Conservation (phyloP, 495 filamentous ascomycete species). For the Penicillium pancosmium region DNA sequence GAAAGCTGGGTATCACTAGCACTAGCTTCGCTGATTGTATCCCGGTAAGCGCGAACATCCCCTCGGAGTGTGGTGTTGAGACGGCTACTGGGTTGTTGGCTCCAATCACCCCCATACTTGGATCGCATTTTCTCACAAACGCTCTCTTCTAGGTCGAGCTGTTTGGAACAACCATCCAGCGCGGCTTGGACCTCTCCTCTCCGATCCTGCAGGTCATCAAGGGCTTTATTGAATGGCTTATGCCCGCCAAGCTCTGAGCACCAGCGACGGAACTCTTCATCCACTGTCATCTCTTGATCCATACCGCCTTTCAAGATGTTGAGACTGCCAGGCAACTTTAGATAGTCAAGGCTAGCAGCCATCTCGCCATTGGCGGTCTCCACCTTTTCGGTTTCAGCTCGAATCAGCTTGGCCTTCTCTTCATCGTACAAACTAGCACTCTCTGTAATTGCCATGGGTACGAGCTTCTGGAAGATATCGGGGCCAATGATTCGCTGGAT, state of each 20-base stretch:
- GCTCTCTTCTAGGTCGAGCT: conserved; percentile 93
- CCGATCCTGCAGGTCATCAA: conserved; percentile 75
- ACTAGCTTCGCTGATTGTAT: conserved; percentile 86
- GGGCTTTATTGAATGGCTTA: conserved; percentile 70
- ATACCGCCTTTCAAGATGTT: conserved; percentile 92
- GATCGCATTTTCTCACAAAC: conserved; percentile 99
- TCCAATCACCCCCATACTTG: conserved; percentile 96
- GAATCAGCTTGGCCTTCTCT: conserved; percentile 94
- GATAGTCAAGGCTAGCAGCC: conserved; percentile 91
- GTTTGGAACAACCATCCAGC: conserved; percentile 79
- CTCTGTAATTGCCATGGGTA: conserved; percentile 94
- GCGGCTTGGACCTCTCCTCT: conserved; percentile 71
- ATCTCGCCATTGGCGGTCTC: conserved; percentile 92
- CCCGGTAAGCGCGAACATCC: conserved; percentile 83
- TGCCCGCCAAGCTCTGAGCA: conserved; percentile 88
- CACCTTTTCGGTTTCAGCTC: conserved; percentile 90
- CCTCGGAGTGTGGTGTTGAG: conserved; percentile 84
- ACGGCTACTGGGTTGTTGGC: conserved; percentile 89
- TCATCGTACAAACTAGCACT: conserved; percentile 97
- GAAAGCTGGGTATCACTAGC: conserved; percentile 87
- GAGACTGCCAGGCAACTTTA: conserved; percentile 85
- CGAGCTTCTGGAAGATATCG: conserved; percentile 95
- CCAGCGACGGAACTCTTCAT: conserved; percentile 91
- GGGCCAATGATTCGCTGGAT: conserved; percentile 96
- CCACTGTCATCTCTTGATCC: conserved; percentile 84